phyloP scores from a whole-genome alignment of 768 basidiomycete species.

The Leucocoprinus sp. region DNA sequence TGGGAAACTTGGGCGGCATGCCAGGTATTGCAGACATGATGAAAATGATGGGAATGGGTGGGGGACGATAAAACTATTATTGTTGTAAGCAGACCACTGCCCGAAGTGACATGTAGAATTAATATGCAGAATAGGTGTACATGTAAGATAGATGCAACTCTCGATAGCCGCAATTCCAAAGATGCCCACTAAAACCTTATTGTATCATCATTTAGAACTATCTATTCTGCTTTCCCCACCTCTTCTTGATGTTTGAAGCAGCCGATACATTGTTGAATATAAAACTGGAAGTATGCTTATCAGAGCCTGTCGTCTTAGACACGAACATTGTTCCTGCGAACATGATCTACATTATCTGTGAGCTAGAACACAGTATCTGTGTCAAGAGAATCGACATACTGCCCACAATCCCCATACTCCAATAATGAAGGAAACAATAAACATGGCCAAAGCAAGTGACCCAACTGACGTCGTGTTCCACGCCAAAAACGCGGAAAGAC shows the following conservation, averaged over 20 bases:
- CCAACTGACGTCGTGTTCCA: constrained; percentile 58
- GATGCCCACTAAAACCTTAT: not conserved
- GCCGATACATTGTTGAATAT: constrained; percentile 69
- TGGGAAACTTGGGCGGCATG: constrained; percentile 56
- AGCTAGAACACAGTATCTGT: not conserved
- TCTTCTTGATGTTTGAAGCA: constrained; percentile 54
- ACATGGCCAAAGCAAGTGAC: constrained; percentile 43
- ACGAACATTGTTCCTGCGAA: constrained; percentile 49
- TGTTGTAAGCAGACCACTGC: no score
- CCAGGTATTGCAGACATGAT: constrained; percentile 71
- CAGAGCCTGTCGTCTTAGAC: constrained; percentile 72
- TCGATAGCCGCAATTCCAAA: not conserved
- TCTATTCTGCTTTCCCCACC: constrained; percentile 30
- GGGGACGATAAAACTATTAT: constrained; percentile 20
- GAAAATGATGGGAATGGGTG: constrained; percentile 85
- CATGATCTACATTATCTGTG: constrained; percentile 34
- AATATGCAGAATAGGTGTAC: not conserved
- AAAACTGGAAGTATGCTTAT: constrained; percentile 75
- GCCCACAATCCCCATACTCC: constrained; percentile 67
- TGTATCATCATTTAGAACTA: constrained; percentile 13
- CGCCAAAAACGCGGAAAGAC: constrained; percentile 51
- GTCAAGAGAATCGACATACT: constrained; percentile 32
- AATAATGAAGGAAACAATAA: constrained; percentile 40
- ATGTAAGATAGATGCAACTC: constrained; percentile 1
- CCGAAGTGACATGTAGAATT: no score